These are phyloP conservation scores for Psilocybe azurescens DNA, from an alignment of 768 basidiomycete genomes.

Conservation along the genomic window DNA sequence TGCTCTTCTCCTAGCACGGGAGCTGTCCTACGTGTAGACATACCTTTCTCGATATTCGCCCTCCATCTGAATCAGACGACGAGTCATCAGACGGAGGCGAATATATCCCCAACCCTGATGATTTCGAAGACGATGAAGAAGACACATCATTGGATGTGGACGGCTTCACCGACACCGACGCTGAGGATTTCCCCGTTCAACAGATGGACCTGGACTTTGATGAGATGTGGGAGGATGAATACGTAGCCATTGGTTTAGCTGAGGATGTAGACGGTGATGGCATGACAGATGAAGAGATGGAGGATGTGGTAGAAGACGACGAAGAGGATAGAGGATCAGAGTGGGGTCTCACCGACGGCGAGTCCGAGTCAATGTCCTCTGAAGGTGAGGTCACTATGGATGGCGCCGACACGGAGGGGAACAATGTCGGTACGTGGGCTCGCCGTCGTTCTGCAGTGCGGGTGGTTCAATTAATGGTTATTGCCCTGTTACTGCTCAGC, in stretches of 20 bases:
- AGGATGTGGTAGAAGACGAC: conserved; percentile 21
- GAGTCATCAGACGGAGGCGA: conserved; percentile 74
- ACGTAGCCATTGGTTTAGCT: conserved; percentile 1
- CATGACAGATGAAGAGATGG: conserved; percentile 30
- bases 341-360: conserved; percentile 49
- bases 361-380: conserved; percentile 34
- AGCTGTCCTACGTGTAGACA: conserved; percentile 74
- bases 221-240: conserved; percentile 24
- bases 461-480: conserved; percentile 20
- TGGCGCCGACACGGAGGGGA: conserved; percentile 19
- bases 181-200: conserved; percentile 44
- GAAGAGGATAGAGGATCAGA: conserved; percentile 32
- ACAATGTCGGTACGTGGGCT: conserved; percentile 11
- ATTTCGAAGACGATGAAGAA: conserved; percentile 58
- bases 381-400: conserved; percentile 23
- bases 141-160: conserved; percentile 51
- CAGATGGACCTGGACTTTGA: conserved; percentile 41
- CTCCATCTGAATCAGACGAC: conserved; percentile 58
- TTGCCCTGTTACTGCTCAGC: conserved; percentile 26
- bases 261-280: conserved; percentile 18
- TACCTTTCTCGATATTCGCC: conserved; percentile 58
- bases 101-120: conserved; percentile 57
- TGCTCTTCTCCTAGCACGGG: conserved; percentile 55
- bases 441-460: conserved; percentile 9
- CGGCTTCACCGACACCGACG: conserved; percentile 42